Percentiles rank a stretch among this genome's conserved stretches.
phyloP scores from a whole-genome alignment of 495 filamentous ascomycete species.

The Talaromyces thailandensis region DNA sequence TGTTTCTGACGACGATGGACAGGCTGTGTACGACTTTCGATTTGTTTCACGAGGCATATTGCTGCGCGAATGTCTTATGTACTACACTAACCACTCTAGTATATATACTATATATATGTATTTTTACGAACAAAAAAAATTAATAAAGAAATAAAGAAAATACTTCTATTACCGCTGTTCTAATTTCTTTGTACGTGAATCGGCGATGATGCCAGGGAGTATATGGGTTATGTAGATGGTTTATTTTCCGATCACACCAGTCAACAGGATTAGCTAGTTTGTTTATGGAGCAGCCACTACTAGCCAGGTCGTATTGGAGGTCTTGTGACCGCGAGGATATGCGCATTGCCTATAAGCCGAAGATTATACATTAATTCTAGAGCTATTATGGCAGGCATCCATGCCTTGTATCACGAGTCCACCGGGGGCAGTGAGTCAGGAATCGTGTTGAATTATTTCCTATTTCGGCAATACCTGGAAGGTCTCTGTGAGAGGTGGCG shows the following conservation, averaged over 20 bases:
- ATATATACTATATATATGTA: neutral
- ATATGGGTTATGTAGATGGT: neutral
- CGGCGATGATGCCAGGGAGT: neutral
- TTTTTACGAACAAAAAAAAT: neutral
- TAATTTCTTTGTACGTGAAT: neutral
- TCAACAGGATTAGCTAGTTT: neutral
- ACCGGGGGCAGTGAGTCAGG: too few species aligned
- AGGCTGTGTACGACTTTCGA: neutral
- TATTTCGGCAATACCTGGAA: too few species aligned
- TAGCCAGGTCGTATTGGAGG: neutral
- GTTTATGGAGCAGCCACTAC: neutral
- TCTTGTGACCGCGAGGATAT: neutral
- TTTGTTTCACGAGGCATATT: neutral
- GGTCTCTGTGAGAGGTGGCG: too few species aligned
- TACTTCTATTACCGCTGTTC: neutral
- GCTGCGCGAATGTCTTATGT: neutral
- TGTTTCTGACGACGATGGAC: neutral
- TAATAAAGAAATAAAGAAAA: neutral
- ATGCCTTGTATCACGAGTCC: too few species aligned
- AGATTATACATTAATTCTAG: too few species aligned
- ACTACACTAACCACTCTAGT: neutral
- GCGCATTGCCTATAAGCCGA: too few species aligned
- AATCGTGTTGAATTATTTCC: too few species aligned
- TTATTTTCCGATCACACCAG: neutral
- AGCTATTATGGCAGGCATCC: too few species aligned